phyloP scores from a whole-genome alignment of 768 basidiomycete genomes.

The Artomyces pyxidatus region DNA sequence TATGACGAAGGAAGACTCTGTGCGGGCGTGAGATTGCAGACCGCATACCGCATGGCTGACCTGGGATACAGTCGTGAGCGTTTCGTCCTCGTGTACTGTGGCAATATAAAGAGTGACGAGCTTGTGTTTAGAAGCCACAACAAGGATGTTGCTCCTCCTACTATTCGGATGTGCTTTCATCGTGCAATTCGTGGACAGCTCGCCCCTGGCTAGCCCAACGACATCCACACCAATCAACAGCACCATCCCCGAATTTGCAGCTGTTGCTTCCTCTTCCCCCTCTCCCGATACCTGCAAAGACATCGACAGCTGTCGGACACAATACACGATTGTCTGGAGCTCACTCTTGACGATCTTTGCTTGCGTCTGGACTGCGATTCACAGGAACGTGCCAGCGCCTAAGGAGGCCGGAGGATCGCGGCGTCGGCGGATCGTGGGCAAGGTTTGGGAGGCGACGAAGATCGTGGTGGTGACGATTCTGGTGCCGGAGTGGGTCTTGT shows the following conservation, averaged over 20 bases:
- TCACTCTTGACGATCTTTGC: constrained; percentile 22
- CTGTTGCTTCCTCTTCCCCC: neutral
- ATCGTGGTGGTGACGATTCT: neutral
- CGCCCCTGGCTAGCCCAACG: neutral
- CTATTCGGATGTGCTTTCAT: neutral
- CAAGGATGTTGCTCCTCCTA: neutral
- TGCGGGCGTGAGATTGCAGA: too few species aligned
- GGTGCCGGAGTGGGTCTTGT: neutral
- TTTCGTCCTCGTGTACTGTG: too few species aligned
- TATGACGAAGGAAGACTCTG: too few species aligned
- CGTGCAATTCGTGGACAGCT: neutral
- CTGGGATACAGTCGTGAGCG: too few species aligned
- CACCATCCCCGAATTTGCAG: neutral
- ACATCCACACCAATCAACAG: too few species aligned
- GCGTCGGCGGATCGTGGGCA: neutral
- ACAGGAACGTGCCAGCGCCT: constrained; percentile 23
- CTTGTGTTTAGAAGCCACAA: too few species aligned
- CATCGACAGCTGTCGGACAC: neutral
- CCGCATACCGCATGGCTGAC: too few species aligned
- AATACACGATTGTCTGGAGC: constrained; percentile 18
- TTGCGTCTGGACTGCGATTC: constrained; percentile 25
- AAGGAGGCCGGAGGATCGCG: constrained; percentile 5
- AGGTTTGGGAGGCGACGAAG: neutral
- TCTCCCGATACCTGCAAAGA: neutral
- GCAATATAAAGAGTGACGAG: too few species aligned